Evolutionary conservation across 2,329 filamentous ascomycete species (phyloP).

Genomic region (Sclerotinia nivalis): DNA sequence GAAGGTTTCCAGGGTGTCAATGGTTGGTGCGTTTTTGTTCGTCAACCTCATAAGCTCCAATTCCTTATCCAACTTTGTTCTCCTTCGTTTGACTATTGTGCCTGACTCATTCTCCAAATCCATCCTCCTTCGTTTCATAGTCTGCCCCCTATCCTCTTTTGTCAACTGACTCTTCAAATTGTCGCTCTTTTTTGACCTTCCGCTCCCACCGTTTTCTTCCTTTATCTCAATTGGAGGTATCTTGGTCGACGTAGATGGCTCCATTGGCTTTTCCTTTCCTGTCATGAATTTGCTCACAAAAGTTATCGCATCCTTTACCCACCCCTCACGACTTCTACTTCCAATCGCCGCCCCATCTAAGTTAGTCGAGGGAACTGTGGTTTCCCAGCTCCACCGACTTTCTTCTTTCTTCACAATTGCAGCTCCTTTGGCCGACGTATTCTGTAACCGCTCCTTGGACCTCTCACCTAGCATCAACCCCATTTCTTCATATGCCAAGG

Average conservation of each 20-base stretch:
- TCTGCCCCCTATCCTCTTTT: neutral
- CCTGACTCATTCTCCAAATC: neutral
- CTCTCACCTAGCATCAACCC: neutral
- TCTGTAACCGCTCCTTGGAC: neutral
- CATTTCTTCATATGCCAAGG: neutral
- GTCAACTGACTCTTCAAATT: neutral
- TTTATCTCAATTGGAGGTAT: neutral
- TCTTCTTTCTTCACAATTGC: neutral
- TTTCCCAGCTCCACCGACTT: neutral
- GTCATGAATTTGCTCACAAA: too few relatives aligned
- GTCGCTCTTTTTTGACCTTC: too few relatives aligned
- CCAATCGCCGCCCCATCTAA: too few relatives aligned
- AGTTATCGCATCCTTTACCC: too few relatives aligned
- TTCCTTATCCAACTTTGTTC: neutral
- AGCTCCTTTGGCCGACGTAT: neutral
- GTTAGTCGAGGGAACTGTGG: neutral
- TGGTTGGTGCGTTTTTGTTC: neutral
- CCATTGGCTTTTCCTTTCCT: too few relatives aligned
- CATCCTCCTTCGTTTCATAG: neutral
- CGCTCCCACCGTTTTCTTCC: neutral
- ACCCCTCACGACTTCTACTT: too few relatives aligned
- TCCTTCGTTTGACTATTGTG: neutral
- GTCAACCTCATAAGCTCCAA: neutral
- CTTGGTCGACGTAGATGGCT: too few relatives aligned
- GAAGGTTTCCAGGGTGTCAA: neutral